A percentile compares a stretch with the other conserved stretches of the same genome.
Evolutionary conservation across 495 filamentous ascomycete species (phyloP).

Genomic region (Penicillium daleae): DNA sequence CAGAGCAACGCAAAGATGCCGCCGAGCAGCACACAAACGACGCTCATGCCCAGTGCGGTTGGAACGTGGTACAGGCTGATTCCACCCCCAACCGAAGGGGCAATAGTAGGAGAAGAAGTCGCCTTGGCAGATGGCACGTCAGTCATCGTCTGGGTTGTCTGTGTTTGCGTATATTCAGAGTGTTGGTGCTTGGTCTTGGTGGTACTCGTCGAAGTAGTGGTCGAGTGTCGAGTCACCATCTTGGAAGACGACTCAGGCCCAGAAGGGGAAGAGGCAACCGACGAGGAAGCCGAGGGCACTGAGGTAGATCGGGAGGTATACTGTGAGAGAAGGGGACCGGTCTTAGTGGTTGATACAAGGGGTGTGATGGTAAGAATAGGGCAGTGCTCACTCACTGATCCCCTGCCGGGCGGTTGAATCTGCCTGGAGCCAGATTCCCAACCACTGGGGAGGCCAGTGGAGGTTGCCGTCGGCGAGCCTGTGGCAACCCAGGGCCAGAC

Average conservation of each 20-base stretch:
- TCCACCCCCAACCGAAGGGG: slow-evolving; percentile 28
- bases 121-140: slow-evolving; percentile 3
- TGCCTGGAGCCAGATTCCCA: slow-evolving; percentile 76
- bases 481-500: slow-evolving; percentile 65
- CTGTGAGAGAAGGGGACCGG: slow-evolving; percentile 29
- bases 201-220: slow-evolving; percentile 8
- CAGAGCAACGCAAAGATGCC: slow-evolving; percentile 26
- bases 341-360: slow-evolving; percentile 21
- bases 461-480: slow-evolving; percentile 42
- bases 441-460: slow-evolving; percentile 64
- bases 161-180: neutral
- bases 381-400: slow-evolving; percentile 55
- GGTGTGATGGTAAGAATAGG: slow-evolving; percentile 19
- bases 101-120: slow-evolving; percentile 8
- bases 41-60: slow-evolving; percentile 8
- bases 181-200: slow-evolving; percentile 8
- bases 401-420: slow-evolving; percentile 48
- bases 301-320: slow-evolving; percentile 55
- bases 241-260: slow-evolving; percentile 39
- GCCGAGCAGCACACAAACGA: slow-evolving; percentile 28
- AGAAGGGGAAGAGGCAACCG: slow-evolving; percentile 51
- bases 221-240: slow-evolving; percentile 15
- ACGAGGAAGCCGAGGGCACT: slow-evolving; percentile 47
- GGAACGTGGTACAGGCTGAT: slow-evolving; percentile 12
- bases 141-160: neutral